Conservation (phyloP, 2,329 filamentous ascomycete genomes). For the Pseudogymnoascus sp. region DNA sequence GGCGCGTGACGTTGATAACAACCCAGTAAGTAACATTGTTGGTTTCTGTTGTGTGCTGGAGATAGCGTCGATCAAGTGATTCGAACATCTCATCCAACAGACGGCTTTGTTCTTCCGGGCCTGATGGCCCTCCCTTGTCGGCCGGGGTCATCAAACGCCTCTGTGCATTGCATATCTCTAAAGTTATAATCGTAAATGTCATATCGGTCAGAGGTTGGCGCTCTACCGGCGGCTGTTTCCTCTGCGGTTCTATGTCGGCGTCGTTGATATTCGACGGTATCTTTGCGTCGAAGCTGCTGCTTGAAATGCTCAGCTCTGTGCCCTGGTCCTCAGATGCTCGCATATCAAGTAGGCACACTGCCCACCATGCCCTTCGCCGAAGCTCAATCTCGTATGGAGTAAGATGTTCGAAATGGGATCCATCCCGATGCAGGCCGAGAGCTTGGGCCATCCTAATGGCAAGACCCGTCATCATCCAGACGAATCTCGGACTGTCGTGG, state of each 20-base stretch:
- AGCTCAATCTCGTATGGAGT: conserved; percentile 52
- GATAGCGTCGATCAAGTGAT: conserved; percentile 35
- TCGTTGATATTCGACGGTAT: conserved; percentile 18
- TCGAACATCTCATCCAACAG: conserved; percentile 40
- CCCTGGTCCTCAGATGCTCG: conserved; percentile 47
- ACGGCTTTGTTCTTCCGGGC: conserved; percentile 35
- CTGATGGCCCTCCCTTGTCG: conserved; percentile 23
- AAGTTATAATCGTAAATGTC: not conserved
- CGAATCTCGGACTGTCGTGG: conserved; percentile 44
- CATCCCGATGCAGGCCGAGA: conserved; percentile 36
- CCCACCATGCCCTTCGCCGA: conserved; percentile 53
- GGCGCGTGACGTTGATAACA: conserved; percentile 32
- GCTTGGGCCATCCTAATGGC: conserved; percentile 34
- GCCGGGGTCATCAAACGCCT: not conserved
- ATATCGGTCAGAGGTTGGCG: conserved; percentile 25
- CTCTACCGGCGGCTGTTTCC: conserved; percentile 17
- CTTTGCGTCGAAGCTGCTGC: conserved; percentile 34
- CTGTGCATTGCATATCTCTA: no score
- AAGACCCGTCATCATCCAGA: conserved; percentile 36
- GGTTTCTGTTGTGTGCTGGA: conserved; percentile 31
- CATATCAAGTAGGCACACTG: conserved; percentile 49
- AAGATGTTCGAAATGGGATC: conserved; percentile 38
- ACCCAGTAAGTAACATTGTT: conserved; percentile 33
- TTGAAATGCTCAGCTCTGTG: conserved; percentile 40
- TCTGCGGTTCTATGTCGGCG: conserved; percentile 17